Base-by-base conservation (phyloP, 1,284 basidiomycete genomes). In the Flammula alnicola region DNA sequence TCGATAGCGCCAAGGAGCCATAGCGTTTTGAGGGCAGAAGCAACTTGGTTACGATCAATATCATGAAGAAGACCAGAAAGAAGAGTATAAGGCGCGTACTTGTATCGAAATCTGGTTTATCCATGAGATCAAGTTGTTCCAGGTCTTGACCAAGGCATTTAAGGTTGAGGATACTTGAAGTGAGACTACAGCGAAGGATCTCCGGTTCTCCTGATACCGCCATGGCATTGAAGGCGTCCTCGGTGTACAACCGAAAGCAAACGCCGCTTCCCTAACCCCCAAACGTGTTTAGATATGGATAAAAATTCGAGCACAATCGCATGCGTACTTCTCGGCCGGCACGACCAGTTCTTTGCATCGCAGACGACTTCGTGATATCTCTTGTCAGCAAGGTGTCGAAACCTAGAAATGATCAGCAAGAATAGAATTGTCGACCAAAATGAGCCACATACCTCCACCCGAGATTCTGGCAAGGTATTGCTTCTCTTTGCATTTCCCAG, bases 401-500 rank as follows among this genome's bases (percentile, higher is more conserved):
- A 1, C 92, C 93, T 91, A 57, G 4, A 54, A 47, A 31, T 44
- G 31, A 8, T 47, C 26, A 33, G 35, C 49, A 32, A 39, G 41
- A 30, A 42, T 35, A 29, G 27, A 42, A 22, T 40, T 43, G 25
- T 48, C 52, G 5, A 27, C 12, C 14, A 29, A 40, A 12, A 37
- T 8, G 16, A 49, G n/a, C n/a, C n/a, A 63, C 79, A 66, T 65
- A 81, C 91, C 89, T 55, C 83, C 82, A 3, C 86, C 84, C 2
- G 76, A 76, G 47, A 84, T 72, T 60, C 77, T 76, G 33, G 85
- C 81, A 33, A 93, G 66, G 67, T 90, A 95, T 49, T 89, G 81
- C 70, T 97, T 97, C 70, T 98, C 95, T 70, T 99, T 99, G 62
- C 90, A 93, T 68, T 95, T 89, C 0, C 95, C 95, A 0, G 91